These are phyloP conservation scores for Botrytis squamosa DNA, from an alignment of 2,329 filamentous ascomycete species.

Conservation along the genomic window DNA sequence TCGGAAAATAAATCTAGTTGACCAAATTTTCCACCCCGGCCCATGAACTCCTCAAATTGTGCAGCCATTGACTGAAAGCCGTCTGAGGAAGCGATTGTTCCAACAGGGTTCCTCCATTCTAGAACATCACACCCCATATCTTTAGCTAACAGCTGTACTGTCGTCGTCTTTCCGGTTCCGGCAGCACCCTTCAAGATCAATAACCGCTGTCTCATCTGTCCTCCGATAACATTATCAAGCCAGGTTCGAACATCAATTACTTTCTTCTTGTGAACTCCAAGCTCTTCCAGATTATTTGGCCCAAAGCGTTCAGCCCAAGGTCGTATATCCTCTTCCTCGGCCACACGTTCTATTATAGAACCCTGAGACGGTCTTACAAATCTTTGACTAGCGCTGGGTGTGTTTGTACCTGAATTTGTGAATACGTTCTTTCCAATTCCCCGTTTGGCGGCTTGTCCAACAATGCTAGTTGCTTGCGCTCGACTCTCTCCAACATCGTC, in stretches of 20 bases:
- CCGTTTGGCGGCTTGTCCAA: constrained; percentile 56
- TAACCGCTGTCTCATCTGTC: constrained; percentile 66
- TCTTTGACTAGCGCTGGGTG: constrained; percentile 47
- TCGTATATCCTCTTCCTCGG: constrained; percentile 54
- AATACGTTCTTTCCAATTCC: constrained; percentile 44
- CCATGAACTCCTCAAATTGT: constrained; percentile 91
- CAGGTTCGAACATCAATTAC: constrained; percentile 81
- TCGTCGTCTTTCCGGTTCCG: constrained; percentile 90
- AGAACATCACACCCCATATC: constrained; percentile 75
- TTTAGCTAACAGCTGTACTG: constrained; percentile 72
- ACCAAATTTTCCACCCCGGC: constrained; percentile 75
- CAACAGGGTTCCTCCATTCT: constrained; percentile 86
- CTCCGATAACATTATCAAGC: constrained; percentile 72
- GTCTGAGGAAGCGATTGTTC: constrained; percentile 54
- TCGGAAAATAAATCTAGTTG: constrained; percentile 55
- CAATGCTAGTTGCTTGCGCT: constrained; percentile 52
- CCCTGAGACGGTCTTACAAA: constrained; percentile 49
- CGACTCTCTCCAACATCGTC: constrained; percentile 53
- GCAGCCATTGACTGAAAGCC: constrained; percentile 68
- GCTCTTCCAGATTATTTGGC: constrained; percentile 71
- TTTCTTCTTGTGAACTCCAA: constrained; percentile 94
- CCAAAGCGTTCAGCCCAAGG: constrained; percentile 89
- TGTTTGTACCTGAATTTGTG: constrained; percentile 30
- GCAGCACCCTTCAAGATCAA: constrained; percentile 87
- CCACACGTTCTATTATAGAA: constrained; percentile 25